Evolutionary conservation across 225 moss, liverwort and hornwort genomes (phyloP).

Genomic region (Bryum argenteum): DNA sequence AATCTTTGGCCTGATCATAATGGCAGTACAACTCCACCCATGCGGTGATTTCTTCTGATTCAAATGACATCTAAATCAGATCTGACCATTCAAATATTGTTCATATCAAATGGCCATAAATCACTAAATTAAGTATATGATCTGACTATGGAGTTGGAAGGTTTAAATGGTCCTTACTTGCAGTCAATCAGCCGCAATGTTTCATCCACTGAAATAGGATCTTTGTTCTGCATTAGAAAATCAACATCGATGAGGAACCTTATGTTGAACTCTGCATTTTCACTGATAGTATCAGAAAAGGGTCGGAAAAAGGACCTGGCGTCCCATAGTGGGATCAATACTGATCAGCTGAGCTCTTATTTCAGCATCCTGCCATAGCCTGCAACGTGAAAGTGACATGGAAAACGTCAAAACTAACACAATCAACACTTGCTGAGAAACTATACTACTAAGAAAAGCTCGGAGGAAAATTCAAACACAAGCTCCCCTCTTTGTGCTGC

Average conservation of each 20-base stretch:
- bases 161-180: slow-evolving; percentile 61
- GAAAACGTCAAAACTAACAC: slow-evolving; percentile 15
- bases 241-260: not conserved
- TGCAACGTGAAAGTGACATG: slow-evolving; percentile 37
- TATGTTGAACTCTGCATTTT: slow-evolving; percentile 9
- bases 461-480: not conserved
- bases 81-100: not conserved
- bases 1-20: not conserved
- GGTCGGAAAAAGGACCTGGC: slow-evolving; percentile 50
- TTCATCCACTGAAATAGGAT: slow-evolving; percentile 79
- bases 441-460: not conserved
- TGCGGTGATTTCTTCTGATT: not conserved
- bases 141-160: not conserved
- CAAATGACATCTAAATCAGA: not conserved
- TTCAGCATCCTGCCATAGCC: slow-evolving; percentile 98
- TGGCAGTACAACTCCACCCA: not conserved
- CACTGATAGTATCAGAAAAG: not conserved
- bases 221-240: slow-evolving; percentile 52
- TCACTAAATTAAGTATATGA: no score
- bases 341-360: slow-evolving; percentile 62
- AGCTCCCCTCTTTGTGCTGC: not conserved
- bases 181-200: slow-evolving; percentile 80
- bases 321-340: slow-evolving; percentile 50
- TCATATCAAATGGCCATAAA: not conserved
- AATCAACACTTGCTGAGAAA: not conserved